Conservation (phyloP, 768 basidiomycete genomes). For the Cubamyces sp. region DNA sequence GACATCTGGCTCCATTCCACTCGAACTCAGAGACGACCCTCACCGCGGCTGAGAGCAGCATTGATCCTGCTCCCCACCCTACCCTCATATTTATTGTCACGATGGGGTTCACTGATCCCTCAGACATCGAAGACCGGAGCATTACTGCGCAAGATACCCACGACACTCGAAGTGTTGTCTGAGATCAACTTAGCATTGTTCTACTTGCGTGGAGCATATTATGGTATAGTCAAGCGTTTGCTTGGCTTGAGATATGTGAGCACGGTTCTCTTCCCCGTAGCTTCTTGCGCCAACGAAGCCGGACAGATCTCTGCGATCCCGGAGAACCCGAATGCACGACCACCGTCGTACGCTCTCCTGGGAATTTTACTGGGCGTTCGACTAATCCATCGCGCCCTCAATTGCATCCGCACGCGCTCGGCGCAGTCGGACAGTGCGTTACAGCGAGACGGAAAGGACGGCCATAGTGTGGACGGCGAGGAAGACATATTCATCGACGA, state of each 20-base stretch:
- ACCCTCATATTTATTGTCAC: slow-evolving; percentile 63
- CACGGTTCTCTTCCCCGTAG: slow-evolving; percentile 3
- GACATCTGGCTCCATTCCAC: slow-evolving; percentile 76
- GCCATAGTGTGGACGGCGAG: slow-evolving; percentile 36
- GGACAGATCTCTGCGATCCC: slow-evolving; percentile 73
- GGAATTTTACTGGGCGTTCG: slow-evolving; percentile 72
- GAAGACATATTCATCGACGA: slow-evolving; percentile 60
- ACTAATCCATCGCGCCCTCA: slow-evolving; percentile 63
- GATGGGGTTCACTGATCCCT: slow-evolving; percentile 45
- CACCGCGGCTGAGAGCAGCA: slow-evolving; percentile 48
- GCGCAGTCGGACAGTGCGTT: slow-evolving; percentile 15
- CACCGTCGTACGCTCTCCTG: slow-evolving; percentile 86
- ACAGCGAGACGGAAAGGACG: slow-evolving; percentile 39
- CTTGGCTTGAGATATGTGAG: slow-evolving; percentile 72
- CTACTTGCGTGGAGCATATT: slow-evolving; percentile 80
- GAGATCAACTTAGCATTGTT: slow-evolving; percentile 83
- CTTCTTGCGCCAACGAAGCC: not conserved
- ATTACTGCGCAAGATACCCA: slow-evolving; percentile 46
- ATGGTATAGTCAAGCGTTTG: slow-evolving; percentile 69
- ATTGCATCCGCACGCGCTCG: slow-evolving; percentile 44
- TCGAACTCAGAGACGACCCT: slow-evolving; percentile 46
- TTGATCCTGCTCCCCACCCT: slow-evolving; percentile 70
- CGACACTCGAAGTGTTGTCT: slow-evolving; percentile 53
- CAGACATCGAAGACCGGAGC: slow-evolving; percentile 39
- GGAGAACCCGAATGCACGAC: slow-evolving; percentile 68